These are phyloP conservation scores for Neurospora africana DNA, from an alignment of 495 filamentous ascomycete genomes.

Conservation along the genomic window DNA sequence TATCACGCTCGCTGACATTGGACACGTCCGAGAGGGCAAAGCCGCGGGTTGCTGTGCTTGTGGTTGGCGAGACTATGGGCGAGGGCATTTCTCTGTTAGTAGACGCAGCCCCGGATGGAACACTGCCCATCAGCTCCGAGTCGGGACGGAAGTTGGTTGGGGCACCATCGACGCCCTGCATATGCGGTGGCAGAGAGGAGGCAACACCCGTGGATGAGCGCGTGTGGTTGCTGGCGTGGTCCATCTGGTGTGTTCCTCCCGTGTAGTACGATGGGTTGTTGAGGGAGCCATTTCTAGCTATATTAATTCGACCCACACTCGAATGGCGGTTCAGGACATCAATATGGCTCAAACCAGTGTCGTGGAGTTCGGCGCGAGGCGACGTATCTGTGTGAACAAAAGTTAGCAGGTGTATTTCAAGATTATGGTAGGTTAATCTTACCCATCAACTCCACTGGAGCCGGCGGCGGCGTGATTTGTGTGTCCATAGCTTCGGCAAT, in stretches of 20 bases:
- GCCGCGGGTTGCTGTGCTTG: constrained; percentile 1
- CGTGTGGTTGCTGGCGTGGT: constrained; percentile 16
- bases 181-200: not conserved
- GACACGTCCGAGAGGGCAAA: constrained; percentile 31
- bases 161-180: not conserved
- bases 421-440: constrained; percentile 4
- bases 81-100: not conserved
- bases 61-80: not conserved
- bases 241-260: constrained; percentile 13
- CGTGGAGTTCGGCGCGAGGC: constrained; percentile 24
- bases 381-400: constrained; percentile 17
- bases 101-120: not conserved
- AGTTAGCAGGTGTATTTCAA: constrained; percentile 1
- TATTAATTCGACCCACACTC: constrained; percentile 8
- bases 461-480: constrained; percentile 9
- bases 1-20: constrained; percentile 30
- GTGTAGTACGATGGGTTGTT: constrained; percentile 12
- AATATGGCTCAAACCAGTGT: constrained; percentile 15
- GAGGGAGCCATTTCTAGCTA: not conserved
- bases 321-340: constrained; percentile 20
- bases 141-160: constrained; percentile 16
- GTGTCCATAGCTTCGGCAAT: constrained; percentile 31
- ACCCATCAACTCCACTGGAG: constrained; percentile 35
- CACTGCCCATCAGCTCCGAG: constrained; percentile 20
- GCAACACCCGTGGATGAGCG: constrained; percentile 1